Percentiles rank a stretch among this genome's conserved stretches.
Conservation (phyloP, 2,329 filamentous ascomycete species). For the Fusarium sp. region DNA sequence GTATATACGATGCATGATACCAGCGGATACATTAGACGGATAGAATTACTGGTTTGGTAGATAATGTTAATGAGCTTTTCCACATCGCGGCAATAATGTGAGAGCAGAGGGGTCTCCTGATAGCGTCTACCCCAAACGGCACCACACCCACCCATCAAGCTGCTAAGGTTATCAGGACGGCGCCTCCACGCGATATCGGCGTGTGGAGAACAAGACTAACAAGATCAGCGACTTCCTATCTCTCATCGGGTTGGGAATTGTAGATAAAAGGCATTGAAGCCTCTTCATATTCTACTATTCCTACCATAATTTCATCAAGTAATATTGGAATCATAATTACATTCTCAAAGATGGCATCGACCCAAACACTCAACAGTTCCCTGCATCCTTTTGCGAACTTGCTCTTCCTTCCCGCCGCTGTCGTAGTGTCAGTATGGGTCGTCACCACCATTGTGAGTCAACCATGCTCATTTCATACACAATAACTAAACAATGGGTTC, state of each 20-base stretch:
- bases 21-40: slow-evolving; percentile 39
- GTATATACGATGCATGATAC: slow-evolving; percentile 46
- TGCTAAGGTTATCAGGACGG: slow-evolving; percentile 16
- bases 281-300: background rate
- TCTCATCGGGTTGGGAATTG: background rate
- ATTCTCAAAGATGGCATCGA: background rate
- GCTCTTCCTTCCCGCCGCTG: slow-evolving; percentile 15
- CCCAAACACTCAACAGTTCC: background rate
- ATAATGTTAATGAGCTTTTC: slow-evolving; percentile 48
- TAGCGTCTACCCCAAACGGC: slow-evolving; percentile 19
- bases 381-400: slow-evolving; percentile 21
- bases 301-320: background rate
- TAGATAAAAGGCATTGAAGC: background rate
- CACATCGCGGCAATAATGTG: slow-evolving; percentile 28
- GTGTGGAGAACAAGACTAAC: slow-evolving; percentile 28
- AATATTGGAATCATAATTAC: background rate
- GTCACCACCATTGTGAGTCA: slow-evolving; percentile 28
- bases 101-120: slow-evolving; percentile 20
- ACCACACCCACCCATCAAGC: slow-evolving; percentile 16
- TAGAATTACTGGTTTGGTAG: slow-evolving; percentile 32
- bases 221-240: background rate
- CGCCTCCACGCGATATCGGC: slow-evolving; percentile 35
- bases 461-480: background rate
- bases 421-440: slow-evolving; percentile 23
- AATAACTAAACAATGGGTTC: background rate